Evolutionary conservation across 1,139 yeast genomes (phyloP).

Genomic region (Pichia sp.): DNA sequence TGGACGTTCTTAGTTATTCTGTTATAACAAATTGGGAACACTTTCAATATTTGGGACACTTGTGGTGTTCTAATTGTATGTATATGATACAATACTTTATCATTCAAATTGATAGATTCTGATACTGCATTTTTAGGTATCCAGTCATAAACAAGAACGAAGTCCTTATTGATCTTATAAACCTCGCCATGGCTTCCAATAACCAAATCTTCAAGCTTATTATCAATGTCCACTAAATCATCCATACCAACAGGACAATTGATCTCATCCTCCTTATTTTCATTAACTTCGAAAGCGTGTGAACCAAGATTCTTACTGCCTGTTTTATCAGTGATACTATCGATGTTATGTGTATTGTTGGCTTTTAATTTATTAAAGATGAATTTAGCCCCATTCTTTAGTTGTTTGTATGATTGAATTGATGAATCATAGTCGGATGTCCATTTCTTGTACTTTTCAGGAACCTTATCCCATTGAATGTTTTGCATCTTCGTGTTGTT

Average conservation of each 20-base stretch:
- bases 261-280: background rate
- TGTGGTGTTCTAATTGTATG: background rate
- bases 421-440: slow-evolving; percentile 1
- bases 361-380: slow-evolving; percentile 3
- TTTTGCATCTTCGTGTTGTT: background rate
- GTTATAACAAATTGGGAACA: background rate
- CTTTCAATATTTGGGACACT: background rate
- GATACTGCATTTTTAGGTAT: background rate
- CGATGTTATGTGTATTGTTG: background rate
- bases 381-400: slow-evolving; percentile 8
- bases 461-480: background rate
- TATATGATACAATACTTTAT: background rate
- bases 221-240: background rate
- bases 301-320: background rate
- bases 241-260: background rate
- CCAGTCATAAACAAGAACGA: slow-evolving; percentile 1
- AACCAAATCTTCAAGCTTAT: background rate
- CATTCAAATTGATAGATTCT: background rate
- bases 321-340: background rate
- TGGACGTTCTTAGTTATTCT: background rate
- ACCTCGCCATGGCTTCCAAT: slow-evolving; percentile 1
- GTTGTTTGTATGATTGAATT: slow-evolving; percentile 5
- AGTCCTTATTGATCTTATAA: background rate
- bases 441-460: slow-evolving; percentile 3
- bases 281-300: background rate